A percentile compares a stretch with the other conserved stretches of the same genome.
Conservation (phyloP, 2,329 filamentous ascomycete genomes). For the Drechslera avenae region DNA sequence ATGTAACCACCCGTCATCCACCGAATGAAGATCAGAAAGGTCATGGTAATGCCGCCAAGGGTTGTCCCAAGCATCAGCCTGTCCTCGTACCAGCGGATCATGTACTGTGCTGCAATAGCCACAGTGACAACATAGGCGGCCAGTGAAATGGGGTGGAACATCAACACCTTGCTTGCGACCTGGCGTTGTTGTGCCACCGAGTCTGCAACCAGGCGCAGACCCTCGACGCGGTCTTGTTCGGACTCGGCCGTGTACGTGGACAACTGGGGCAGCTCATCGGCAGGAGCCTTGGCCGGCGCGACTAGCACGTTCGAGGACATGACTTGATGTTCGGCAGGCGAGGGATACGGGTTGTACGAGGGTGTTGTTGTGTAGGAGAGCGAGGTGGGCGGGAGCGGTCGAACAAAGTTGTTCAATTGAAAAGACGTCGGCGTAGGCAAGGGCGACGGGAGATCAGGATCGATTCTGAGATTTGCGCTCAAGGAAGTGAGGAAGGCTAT, state of each 20-base stretch:
- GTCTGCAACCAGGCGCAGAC: conserved; percentile 76
- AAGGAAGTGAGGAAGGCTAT: conserved; percentile 83
- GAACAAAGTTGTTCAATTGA: conserved; percentile 52
- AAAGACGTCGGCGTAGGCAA: conserved; percentile 67
- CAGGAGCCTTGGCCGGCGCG: conserved; percentile 26
- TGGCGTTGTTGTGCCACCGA: conserved; percentile 83
- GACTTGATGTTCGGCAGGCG: conserved; percentile 40
- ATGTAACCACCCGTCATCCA: conserved; percentile 67
- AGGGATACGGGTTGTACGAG: conserved; percentile 40
- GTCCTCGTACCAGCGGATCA: conserved; percentile 55
- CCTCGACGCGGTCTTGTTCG: conserved; percentile 67
- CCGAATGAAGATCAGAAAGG: conserved; percentile 66
- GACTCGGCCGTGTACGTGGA: conserved; percentile 60
- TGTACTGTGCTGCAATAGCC: conserved; percentile 47
- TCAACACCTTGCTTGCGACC: conserved; percentile 64
- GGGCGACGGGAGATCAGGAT: conserved; percentile 63
- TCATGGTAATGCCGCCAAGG: conserved; percentile 65
- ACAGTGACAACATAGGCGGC: conserved; percentile 48
- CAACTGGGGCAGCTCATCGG: conserved; percentile 59
- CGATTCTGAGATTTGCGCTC: conserved; percentile 76
- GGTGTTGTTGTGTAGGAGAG: conserved; percentile 53
- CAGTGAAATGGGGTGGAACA: conserved; percentile 46
- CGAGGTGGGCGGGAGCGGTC: conserved; percentile 59
- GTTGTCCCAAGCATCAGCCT: conserved; percentile 63
- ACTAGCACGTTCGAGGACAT: conserved; percentile 46